phyloP scores from a whole-genome alignment of 176 grass and related monocot species.

The Melocanna baccifera region DNA sequence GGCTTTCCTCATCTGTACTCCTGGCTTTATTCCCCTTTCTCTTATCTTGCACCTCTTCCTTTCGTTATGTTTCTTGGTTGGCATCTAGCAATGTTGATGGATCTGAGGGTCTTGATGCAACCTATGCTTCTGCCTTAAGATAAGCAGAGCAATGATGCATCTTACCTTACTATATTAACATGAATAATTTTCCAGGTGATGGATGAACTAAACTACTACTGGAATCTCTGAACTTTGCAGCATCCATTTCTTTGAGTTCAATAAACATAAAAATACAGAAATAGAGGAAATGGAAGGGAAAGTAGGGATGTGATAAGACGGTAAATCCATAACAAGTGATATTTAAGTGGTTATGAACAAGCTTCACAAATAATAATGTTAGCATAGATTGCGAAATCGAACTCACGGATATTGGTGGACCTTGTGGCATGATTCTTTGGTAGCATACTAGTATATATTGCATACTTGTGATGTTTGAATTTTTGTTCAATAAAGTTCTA shows the following conservation, averaged over 20 bases:
- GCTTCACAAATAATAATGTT: neutral
- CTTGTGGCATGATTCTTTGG: neutral
- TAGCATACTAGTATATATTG: too few relatives aligned
- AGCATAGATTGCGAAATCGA: neutral
- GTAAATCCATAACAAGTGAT: neutral
- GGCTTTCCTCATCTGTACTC: conserved; percentile 33
- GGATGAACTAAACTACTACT: neutral
- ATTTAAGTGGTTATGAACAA: neutral
- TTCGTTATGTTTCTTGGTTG: conserved; percentile 30
- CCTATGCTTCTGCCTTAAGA: conserved; percentile 33
- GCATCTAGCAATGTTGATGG: conserved; percentile 27
- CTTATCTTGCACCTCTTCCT: conserved; percentile 19
- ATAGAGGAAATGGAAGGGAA: neutral
- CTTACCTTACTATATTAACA: conserved; percentile 3
- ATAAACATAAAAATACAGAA: neutral
- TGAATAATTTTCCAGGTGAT: neutral
- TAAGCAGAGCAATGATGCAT: conserved; percentile 22
- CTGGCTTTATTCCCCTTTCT: conserved; percentile 28
- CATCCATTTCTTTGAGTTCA: neutral
- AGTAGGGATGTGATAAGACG: neutral
- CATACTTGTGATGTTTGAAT: too few relatives aligned
- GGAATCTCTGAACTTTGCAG: neutral
- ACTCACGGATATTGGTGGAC: neutral
- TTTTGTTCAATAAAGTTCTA: too few relatives aligned
- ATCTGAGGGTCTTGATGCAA: conserved; percentile 21